A percentile compares a stretch with the other conserved stretches of the same genome.
Evolutionary conservation across 257 asterid species (phyloP).

Genomic region (Plantago ovata): DNA sequence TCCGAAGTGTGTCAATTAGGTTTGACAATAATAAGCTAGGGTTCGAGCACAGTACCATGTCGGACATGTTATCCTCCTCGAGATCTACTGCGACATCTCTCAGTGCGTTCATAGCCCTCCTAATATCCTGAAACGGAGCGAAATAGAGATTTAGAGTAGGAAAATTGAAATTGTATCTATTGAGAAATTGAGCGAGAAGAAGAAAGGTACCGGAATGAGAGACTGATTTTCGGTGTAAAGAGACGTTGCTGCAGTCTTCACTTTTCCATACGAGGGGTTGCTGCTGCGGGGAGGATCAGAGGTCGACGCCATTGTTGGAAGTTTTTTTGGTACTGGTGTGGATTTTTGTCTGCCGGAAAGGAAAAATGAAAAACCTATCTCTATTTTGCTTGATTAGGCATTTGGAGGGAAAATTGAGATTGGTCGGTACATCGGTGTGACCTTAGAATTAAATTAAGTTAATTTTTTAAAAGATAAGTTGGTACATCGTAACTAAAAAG

Average conservation of each 20-base stretch:
- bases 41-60: constrained; percentile 48
- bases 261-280: constrained; percentile 42
- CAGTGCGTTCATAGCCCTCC: constrained; percentile 55
- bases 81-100: constrained; percentile 70
- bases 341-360: no score
- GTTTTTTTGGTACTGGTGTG: no score
- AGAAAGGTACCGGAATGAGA: constrained; percentile 44
- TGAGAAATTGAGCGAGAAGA: constrained; percentile 13
- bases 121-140: constrained; percentile 60
- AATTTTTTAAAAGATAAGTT: no score
- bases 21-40: constrained; percentile 29
- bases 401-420: no score
- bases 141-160: neutral
- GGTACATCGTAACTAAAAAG: no score
- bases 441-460: no score
- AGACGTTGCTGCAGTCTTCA: constrained; percentile 47
- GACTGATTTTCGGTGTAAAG: constrained; percentile 63
- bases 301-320: constrained; percentile 65
- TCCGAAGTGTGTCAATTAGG: neutral
- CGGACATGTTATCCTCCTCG: constrained; percentile 58
- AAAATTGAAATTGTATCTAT: neutral
- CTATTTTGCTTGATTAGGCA: no score
- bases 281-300: constrained; percentile 58
- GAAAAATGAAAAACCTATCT: no score
- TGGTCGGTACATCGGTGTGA: no score